Base-by-base conservation (phyloP, 768 basidiomycete species). In the Mycena polygramma region DNA sequence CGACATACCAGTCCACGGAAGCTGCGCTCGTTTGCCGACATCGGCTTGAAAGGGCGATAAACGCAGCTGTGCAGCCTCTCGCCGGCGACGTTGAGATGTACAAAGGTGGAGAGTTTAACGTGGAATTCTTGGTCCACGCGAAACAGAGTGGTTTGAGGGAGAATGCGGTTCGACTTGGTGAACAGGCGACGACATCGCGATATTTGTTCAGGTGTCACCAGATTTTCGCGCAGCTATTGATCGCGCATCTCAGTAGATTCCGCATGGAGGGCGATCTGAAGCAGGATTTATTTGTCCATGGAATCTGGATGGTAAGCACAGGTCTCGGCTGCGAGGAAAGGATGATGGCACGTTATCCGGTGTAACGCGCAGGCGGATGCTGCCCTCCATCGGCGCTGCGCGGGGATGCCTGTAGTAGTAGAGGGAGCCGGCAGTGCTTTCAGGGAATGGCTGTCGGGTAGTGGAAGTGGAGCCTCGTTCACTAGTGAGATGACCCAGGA, bases 91-190 rank as follows among this genome's bases (percentile, higher is more conserved):
- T 8, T 26, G 10, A 51, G 24, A 4, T 10, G 1, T n/a, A 24
- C 7, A 10, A 5, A 4, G 4, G 22, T 20, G 22, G 6, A 10
- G 37, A 39, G 14, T 13, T 24, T 41, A 4, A 43, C 13, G 2
- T n/a, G 57, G 22, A 57, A 57, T 43, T 57, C 57, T 57, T 57
- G 57, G 35, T 20, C 15, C 15, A 57, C 39, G 7, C 57, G 57
- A 57, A 57, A 57, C 22, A 57, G n/a, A 15, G 22, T 41, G 39
- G 19, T 13, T 2, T 7, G 9, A 30, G 53, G 53, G 20, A 5
- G 2, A 36, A 36, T 54, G n/a, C n/a, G 8, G 14, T 39, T 57
- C 20, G 22, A 24, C 7, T 22, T 10, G 39, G 4, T 13, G 37
- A 26, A 41, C 15, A 41, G 10, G 1, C 35, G 15, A 15, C 57